Evolutionary conservation across 176 grass and related monocot genomes (phyloP).

Genomic region (Carex kokanica): DNA sequence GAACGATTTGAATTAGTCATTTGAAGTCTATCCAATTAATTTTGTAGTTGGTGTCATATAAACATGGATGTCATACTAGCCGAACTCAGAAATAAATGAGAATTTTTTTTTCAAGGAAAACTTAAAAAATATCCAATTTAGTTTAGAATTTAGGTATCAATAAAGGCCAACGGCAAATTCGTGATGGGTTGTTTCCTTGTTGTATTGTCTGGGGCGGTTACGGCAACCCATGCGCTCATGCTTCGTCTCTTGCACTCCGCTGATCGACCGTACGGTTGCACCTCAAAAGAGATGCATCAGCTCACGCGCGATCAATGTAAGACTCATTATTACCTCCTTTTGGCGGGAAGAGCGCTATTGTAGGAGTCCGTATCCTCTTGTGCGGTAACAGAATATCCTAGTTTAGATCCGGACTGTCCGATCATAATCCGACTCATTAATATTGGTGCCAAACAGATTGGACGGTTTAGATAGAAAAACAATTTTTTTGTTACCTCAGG

Average conservation of each 20-base stretch:
- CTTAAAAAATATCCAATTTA: not conserved
- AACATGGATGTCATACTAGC: too few relatives aligned
- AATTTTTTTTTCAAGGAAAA: not conserved
- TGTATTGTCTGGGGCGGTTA: not conserved
- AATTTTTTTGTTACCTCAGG: too few relatives aligned
- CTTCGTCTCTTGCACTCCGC: not conserved
- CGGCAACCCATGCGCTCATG: not conserved
- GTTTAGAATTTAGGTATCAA: not conserved
- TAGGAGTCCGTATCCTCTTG: too few relatives aligned
- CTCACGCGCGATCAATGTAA: slow-evolving; percentile 14
- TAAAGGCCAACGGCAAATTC: not conserved
- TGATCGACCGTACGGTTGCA: not conserved
- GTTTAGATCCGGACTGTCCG: too few relatives aligned
- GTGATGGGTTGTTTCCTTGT: not conserved
- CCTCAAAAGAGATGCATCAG: not conserved
- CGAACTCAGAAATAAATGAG: not conserved
- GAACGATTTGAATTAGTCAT: too few relatives aligned
- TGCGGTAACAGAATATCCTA: too few relatives aligned
- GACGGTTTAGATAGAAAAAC: too few relatives aligned
- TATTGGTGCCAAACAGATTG: too few relatives aligned
- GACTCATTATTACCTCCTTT: not conserved
- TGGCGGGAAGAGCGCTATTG: slow-evolving; percentile 2
- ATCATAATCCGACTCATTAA: too few relatives aligned
- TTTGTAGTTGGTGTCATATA: too few relatives aligned
- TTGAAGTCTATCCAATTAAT: too few relatives aligned